Evolutionary conservation across 2,329 filamentous ascomycete species (phyloP), one percentile per base, ranked within the genome.

Genomic region (Magnaporthiopsis rhizophila): DNA sequence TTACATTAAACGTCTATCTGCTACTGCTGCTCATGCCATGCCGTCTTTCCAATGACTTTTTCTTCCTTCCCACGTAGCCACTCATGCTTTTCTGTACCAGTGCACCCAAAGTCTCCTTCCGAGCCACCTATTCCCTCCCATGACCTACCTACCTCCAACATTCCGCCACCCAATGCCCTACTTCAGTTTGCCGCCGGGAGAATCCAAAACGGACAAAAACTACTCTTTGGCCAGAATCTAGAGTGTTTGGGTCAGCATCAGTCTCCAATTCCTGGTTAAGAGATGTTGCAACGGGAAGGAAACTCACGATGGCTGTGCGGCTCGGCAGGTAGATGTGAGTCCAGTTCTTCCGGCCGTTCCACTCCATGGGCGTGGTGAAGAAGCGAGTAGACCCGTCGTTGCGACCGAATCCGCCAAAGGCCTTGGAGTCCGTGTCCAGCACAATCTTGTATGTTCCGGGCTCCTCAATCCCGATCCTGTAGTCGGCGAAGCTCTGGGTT

Each of bases 281-380:
- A 58, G 34, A 5, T 18, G 21, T 56, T 30, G 58, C 30, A 58
- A 38, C 9, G 45, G 32, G 45, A 30, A 38, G 50, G n/a, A 45
- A 63, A 79, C 84, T 79, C 79, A 96, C 93, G 75, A 97, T 79
- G 26, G 92, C 94, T 67, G 89, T 92, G 71, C 94, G 83, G 63
- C 86, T 86, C 21, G 94, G 94, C 66, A 96, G 86, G 74, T 99
- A 99, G 63, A 97, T 85, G 74, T 98, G 95, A 61, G 91, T 86
- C 80, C 91, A 97, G 77, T 98, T 98, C 79, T 85, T 89, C 67
- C 95, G 82, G 18, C 85, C 86, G 73, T 98, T 98, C 95, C 95
- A 98, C 67, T 85, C 83, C 79, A 97, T 86, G 18, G 92, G 86
- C 6, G 92, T 96, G 0, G 95, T 98, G 75, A 97, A 97, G 81